These are phyloP conservation scores for Euphorbia lathyris DNA, from an alignment of 345 rosid species.

Conservation along the genomic window DNA sequence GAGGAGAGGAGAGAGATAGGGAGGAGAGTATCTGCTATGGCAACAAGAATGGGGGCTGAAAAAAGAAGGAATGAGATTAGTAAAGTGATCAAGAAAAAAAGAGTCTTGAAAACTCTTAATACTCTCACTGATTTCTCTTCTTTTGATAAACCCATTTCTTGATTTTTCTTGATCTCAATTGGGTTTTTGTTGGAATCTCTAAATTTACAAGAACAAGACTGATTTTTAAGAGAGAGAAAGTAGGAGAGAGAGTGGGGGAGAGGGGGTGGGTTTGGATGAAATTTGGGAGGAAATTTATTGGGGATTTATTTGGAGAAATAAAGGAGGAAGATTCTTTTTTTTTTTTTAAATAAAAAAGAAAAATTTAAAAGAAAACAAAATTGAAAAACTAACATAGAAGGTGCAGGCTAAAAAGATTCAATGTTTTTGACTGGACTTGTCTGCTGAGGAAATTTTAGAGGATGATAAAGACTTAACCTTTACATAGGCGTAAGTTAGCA, in stretches of 20 bases:
- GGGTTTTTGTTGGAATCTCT: slow-evolving; percentile 10
- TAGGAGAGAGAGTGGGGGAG: background rate
- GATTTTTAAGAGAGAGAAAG: background rate
- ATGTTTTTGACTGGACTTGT: slow-evolving; percentile 37
- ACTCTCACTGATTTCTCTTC: slow-evolving; percentile 52
- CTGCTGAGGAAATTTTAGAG: background rate
- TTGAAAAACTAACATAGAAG: slow-evolving; percentile 17
- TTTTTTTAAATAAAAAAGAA: background rate
- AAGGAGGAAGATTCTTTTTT: background rate
- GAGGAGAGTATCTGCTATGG: slow-evolving; percentile 66
- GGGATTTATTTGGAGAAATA: background rate
- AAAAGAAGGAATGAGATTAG: slow-evolving; percentile 68
- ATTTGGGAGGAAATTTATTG: background rate
- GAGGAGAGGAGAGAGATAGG: slow-evolving; percentile 75
- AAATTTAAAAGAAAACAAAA: background rate
- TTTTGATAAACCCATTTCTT: slow-evolving; percentile 60
- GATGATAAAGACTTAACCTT: slow-evolving; percentile 15
- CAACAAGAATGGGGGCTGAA: slow-evolving; percentile 83
- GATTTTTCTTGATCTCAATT: background rate
- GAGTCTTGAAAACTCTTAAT: slow-evolving; percentile 60
- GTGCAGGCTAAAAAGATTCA: slow-evolving; percentile 8
- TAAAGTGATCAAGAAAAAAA: slow-evolving; percentile 71
- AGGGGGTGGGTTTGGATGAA: background rate
- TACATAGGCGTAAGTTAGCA: slow-evolving; percentile 11
- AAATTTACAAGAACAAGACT: no score